Evolutionary conservation across 2,329 filamentous ascomycete species (phyloP), one percentile per base, ranked within the genome.

Genomic region (Rosellinia necatrix): DNA sequence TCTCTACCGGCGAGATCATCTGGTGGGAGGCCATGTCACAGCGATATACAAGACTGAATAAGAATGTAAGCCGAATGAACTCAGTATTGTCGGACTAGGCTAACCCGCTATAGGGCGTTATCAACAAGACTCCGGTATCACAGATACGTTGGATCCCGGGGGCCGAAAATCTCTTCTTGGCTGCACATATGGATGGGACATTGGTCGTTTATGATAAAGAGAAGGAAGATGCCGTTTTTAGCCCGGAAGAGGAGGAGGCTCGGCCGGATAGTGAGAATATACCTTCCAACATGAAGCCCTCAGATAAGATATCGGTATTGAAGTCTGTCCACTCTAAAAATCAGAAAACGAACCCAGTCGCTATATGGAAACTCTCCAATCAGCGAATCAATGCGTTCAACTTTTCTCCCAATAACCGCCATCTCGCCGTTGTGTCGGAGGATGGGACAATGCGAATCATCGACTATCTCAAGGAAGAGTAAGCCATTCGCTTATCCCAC

Each of bases 11-110:
- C 34, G 94, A 99, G 72, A 92, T 99, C 43, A 93, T 99, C 60
- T 99, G 94, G 94, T 97, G 94, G 79, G 94, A 99, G 74, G 92
- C 94, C 9, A 90, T 97, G 68, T 93, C 92, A 34, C 93, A 97
- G 68, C 92, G 96, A 70, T 99, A 99, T 73, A 90, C 91, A 3
- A 87, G 94, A 17, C 81, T 99, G 67, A 99, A 99, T 71, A 99
- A 99, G 76, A 97, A 97, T 71, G 88, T 89, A 74, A 65, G 81
- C n/a, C 24, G 21, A 61, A 17, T 58, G 10, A 46, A n/a, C 27
- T 38, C 25, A 6, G 15, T n/a, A 19, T 8, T 10, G 3, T 21
- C 25, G 29, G 3, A 40, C 35, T n/a, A 29, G 21, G 32, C 27
- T 60, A 15, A 56, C 34, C 48, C 35, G 38, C 49, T 55, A 61